Conservation (phyloP, 495 filamentous ascomycete genomes). For the Daldinia childiae region DNA sequence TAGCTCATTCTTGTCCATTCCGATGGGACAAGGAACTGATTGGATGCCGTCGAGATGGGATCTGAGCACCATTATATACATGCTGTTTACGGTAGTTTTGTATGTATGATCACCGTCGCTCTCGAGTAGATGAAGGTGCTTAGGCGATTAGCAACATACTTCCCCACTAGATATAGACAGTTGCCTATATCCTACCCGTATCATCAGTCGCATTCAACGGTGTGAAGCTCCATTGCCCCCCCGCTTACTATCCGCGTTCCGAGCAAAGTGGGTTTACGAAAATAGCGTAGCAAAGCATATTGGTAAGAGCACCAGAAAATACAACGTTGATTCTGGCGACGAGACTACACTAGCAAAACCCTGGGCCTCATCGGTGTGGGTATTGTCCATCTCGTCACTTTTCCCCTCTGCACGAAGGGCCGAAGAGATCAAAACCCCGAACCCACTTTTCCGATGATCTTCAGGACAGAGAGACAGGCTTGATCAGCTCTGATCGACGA, state of each 20-base stretch:
- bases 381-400: conserved; percentile 24
- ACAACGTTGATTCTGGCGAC: conserved; percentile 39
- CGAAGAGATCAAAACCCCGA: conserved; percentile 26
- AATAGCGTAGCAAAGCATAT: conserved; percentile 32
- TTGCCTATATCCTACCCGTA: conserved; percentile 15
- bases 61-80: conserved; percentile 37
- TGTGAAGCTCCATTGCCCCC: conserved; percentile 18
- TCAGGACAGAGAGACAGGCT: conserved; percentile 32
- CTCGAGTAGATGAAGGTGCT: conserved; percentile 23
- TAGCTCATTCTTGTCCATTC: conserved; percentile 24
- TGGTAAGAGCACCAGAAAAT: conserved; percentile 30
- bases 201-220: conserved; percentile 25
- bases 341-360: conserved; percentile 24
- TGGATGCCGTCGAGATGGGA: conserved; percentile 43
- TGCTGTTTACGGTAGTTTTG: conserved; percentile 28
- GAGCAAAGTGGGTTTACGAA: conserved; percentile 35
- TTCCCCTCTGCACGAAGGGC: conserved; percentile 13
- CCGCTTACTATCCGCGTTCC: conserved; percentile 39
- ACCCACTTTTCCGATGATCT: conserved; percentile 38
- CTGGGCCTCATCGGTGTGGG: conserved; percentile 33
- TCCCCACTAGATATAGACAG: conserved; percentile 23
- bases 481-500: conserved; percentile 36
- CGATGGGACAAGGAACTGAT: conserved; percentile 35
- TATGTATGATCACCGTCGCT: conserved; percentile 32
- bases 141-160: conserved; percentile 25